A percentile compares a stretch with the other conserved stretches of the same genome.
Conservation (phyloP, 345 rosid species). For the Ceriops decandra region DNA sequence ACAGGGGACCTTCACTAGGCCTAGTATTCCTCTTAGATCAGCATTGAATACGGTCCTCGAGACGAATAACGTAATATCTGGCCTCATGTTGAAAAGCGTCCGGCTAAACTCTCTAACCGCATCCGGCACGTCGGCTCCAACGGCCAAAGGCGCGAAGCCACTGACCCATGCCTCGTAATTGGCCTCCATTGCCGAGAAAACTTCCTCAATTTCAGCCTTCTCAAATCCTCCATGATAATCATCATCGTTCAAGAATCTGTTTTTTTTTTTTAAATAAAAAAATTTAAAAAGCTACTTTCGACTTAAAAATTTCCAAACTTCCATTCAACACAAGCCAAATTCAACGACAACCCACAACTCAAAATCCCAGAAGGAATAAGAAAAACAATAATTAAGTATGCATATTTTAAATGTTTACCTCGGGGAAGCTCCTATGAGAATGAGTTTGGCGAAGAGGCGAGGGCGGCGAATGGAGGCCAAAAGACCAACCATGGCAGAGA, state of each 20-base stretch:
- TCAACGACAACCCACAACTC: background rate
- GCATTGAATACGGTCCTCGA: slow-evolving; percentile 56
- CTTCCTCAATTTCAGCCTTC: slow-evolving; percentile 51
- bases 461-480: slow-evolving; percentile 81
- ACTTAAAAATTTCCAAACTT: background rate
- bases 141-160: slow-evolving; percentile 68
- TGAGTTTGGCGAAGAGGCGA: slow-evolving; percentile 67
- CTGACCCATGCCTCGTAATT: slow-evolving; percentile 81
- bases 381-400: too few relatives aligned
- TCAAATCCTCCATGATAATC: slow-evolving; percentile 83
- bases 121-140: slow-evolving; percentile 74
- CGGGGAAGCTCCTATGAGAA: slow-evolving; percentile 78
- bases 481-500: slow-evolving; percentile 86
- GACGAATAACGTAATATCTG: slow-evolving; percentile 69
- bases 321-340: background rate
- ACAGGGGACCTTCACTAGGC: slow-evolving; percentile 56
- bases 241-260: slow-evolving; percentile 38
- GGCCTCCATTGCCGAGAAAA: slow-evolving; percentile 69
- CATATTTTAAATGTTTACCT: slow-evolving; percentile 31
- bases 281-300: too few relatives aligned
- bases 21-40: slow-evolving; percentile 67
- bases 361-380: background rate
- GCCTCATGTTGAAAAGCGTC: slow-evolving; percentile 88
- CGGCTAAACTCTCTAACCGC: slow-evolving; percentile 83
- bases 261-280: too few relatives aligned